phyloP scores from a whole-genome alignment of 176 grass and related monocot species.

The Olyra latifolia region DNA sequence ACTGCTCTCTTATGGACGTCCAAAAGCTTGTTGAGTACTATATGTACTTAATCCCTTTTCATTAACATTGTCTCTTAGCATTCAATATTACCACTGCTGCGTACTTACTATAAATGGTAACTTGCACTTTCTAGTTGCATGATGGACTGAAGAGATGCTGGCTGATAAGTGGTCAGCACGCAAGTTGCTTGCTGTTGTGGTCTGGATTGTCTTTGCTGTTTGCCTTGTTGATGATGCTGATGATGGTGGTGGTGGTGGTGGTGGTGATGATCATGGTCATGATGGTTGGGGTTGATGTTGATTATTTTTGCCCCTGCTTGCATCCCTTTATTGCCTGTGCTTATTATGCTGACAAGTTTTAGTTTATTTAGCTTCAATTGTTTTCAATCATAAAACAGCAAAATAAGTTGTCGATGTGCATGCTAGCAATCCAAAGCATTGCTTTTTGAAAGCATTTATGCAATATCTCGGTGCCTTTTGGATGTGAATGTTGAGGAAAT shows the following conservation, averaged over 20 bases:
- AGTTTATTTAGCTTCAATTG: slow-evolving; percentile 22
- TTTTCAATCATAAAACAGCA: not conserved
- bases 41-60: slow-evolving; percentile 38
- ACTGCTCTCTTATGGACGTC: slow-evolving; percentile 27
- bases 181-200: slow-evolving; percentile 56
- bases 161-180: slow-evolving; percentile 54
- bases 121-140: slow-evolving; percentile 72
- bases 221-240: slow-evolving; percentile 51
- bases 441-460: not conserved
- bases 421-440: slow-evolving; percentile 1
- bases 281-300: slow-evolving; percentile 20
- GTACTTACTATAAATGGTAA: slow-evolving; percentile 46
- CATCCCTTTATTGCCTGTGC: slow-evolving; percentile 44
- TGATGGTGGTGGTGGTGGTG: slow-evolving; percentile 34
- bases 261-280: slow-evolving; percentile 36
- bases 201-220: slow-evolving; percentile 60
- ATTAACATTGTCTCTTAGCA: slow-evolving; percentile 32
- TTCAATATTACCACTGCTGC: slow-evolving; percentile 24
- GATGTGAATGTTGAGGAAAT: not conserved
- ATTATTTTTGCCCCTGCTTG: slow-evolving; percentile 31
- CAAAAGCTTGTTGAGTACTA: slow-evolving; percentile 37
- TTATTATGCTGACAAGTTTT: slow-evolving; percentile 50
- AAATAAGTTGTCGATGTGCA: not conserved
- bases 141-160: slow-evolving; percentile 56
- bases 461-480: not conserved